These are phyloP conservation scores for Coriolopsis trogii DNA, from an alignment of 1,284 basidiomycete species.

Conservation along the genomic window DNA sequence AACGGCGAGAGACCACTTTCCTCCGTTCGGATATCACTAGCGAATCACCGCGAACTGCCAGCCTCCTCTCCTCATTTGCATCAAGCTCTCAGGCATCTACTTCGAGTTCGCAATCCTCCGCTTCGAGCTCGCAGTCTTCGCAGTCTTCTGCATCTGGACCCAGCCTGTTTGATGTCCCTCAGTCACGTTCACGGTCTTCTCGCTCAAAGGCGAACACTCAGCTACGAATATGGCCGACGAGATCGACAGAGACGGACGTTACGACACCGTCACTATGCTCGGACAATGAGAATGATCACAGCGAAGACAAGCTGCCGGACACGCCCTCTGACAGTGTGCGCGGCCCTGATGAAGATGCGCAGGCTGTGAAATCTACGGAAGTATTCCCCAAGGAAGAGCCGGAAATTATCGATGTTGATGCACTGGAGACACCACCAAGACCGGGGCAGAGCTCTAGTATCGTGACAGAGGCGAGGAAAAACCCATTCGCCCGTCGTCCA, in stretches of 20 bases:
- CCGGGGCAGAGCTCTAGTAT: slow-evolving; percentile 1
- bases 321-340: slow-evolving; percentile 21
- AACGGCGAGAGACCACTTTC: slow-evolving; percentile 18
- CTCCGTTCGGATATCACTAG: slow-evolving; percentile 6
- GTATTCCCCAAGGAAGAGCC: slow-evolving; percentile 11
- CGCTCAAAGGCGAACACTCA: slow-evolving; percentile 1
- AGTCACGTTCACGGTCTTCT: slow-evolving; percentile 13
- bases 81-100: slow-evolving; percentile 12
- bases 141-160: slow-evolving; percentile 7
- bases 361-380: neutral
- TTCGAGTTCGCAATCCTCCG: slow-evolving; percentile 14
- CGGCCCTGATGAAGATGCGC: neutral
- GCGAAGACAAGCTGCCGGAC: slow-evolving; percentile 40
- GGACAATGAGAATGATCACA: slow-evolving; percentile 49
- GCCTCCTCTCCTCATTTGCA: slow-evolving; percentile 5
- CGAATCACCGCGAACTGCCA: too few relatives aligned
- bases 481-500: slow-evolving; percentile 56
- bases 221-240: slow-evolving; percentile 30
- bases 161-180: slow-evolving; percentile 7
- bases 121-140: slow-evolving; percentile 7
- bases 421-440: slow-evolving; percentile 18
- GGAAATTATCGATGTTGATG: slow-evolving; percentile 28
- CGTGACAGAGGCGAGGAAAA: slow-evolving; percentile 22
- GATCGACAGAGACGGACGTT: slow-evolving; percentile 32
- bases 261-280: slow-evolving; percentile 71